Conservation (phyloP, 1,139 yeast genomes). For the Kodamaea derodonti region DNA sequence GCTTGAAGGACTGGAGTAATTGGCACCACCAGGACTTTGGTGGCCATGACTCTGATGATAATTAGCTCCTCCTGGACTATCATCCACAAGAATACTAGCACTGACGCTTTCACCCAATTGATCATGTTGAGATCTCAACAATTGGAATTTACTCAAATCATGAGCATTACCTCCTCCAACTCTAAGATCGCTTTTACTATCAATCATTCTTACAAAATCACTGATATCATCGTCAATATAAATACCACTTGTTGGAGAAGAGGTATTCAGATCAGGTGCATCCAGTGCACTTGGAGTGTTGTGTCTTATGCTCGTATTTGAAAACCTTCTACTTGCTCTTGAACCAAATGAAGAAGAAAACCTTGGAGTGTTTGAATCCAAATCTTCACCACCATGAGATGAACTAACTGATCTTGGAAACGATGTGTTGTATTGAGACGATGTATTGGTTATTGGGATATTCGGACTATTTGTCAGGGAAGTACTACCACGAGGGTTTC, state of each 20-base stretch:
- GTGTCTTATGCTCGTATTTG: conserved; percentile 35
- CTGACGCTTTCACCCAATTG: conserved; percentile 52
- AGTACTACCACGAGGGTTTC: conserved; percentile 41
- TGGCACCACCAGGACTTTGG: too few relatives aligned
- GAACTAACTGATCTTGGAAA: conserved; percentile 41
- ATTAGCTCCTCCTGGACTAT: too few relatives aligned
- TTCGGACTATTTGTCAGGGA: conserved; percentile 26
- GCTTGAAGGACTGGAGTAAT: background rate
- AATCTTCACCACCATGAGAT: conserved; percentile 35
- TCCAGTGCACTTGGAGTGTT: conserved; percentile 19
- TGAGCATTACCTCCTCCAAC: conserved; percentile 13
- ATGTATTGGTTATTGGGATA: conserved; percentile 24
- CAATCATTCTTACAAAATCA: conserved; percentile 79
- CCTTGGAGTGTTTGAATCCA: conserved; percentile 35
- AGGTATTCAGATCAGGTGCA: conserved; percentile 30
- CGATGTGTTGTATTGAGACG: conserved; percentile 13
- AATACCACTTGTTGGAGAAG: conserved; percentile 40
- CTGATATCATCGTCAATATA: conserved; percentile 68
- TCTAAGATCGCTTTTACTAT: conserved; percentile 55
- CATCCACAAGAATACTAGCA: conserved; percentile 34
- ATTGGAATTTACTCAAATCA: conserved; percentile 36
- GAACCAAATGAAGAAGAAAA: conserved; percentile 59
- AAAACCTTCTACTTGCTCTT: conserved; percentile 42
- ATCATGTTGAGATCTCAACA: conserved; percentile 39
- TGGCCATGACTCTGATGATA: too few relatives aligned